Evolutionary conservation across 371 early-diverging fungal genomes (phyloP), one percentile per base, ranked within the genome.

Genomic region (Rhizopus arrhizus): DNA sequence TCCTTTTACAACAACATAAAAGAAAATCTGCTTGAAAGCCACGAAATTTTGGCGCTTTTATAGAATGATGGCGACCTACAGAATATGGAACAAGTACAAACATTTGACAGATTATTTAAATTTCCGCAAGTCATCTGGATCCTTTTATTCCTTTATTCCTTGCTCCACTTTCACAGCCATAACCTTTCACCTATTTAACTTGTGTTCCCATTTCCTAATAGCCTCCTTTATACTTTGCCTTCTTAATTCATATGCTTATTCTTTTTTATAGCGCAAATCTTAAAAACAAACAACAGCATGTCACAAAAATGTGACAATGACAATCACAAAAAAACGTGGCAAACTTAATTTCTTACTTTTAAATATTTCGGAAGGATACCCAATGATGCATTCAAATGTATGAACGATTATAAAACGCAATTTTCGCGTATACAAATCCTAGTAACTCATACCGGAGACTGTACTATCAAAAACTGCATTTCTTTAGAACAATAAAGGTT

Each of bases 281-380:
- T 40, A 40, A 40, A 40, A 12, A 40, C 12, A 7, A 40, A 40
- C 16, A 11, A 22, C 9, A 16, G 28, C 33, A 34, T 50, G 51
- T 50, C 29, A 32, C 33, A 45, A 45, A 45, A 15, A 45, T 45
- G 46, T 45, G n/a, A 45, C 46, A 45, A 45, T 45, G 46, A n/a
- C 16, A 45, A 45, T 45, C n/a, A n/a, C 22, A 45, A 12, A 2
- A 45, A 11, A 45, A 45, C 46, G 46, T 45, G 46, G 46, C 46
- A 45, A 45, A 45, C 46, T 45, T 45, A 45, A 45, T 12, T 45
- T 45, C 11, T 45, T 45, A 16, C 11, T n/a, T 45, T 40, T 40
- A 40, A 40, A 22, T 40, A 40, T 40, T 12, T 12, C 40, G 40
- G n/a, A 45, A 45, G 7, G 7, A 15, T 7, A 8, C 16, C n/a